Evolutionary conservation across 164 flowering plant genomes (phyloP).

Genomic region (Vitis amurensis): DNA sequence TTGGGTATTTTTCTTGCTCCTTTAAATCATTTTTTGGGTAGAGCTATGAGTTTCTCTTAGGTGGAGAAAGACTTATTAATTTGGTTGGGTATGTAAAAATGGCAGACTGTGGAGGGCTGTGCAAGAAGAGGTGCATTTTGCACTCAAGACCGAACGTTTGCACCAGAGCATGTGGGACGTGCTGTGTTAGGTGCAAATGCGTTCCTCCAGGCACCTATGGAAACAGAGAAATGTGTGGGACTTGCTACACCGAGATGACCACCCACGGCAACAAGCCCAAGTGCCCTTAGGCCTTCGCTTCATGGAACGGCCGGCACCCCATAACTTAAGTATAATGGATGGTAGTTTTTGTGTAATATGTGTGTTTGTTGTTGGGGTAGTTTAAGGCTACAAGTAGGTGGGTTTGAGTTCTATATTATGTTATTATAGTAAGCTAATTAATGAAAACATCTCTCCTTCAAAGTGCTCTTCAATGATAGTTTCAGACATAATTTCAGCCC

Average conservation of each 20-base stretch:
- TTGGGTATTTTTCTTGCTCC: constrained; percentile 14
- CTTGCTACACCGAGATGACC: constrained; percentile 48
- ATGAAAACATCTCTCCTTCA: too few relatives aligned
- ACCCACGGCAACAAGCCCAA: constrained; percentile 43
- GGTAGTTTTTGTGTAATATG: too few relatives aligned
- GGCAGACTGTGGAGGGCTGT: constrained; percentile 39
- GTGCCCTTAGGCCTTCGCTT: constrained; percentile 30
- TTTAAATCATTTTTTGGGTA: too few relatives aligned
- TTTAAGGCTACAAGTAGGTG: too few relatives aligned
- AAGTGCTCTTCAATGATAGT: too few relatives aligned
- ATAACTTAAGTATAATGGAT: neutral
- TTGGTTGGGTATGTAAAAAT: too few relatives aligned
- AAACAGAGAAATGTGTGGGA: constrained; percentile 41
- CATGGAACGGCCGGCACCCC: neutral
- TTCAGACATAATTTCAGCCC: too few relatives aligned
- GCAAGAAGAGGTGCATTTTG: constrained; percentile 34
- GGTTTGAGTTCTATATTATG: too few relatives aligned
- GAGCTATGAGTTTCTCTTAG: too few relatives aligned
- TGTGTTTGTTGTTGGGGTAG: too few relatives aligned
- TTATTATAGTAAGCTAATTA: too few relatives aligned
- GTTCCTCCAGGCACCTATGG: constrained; percentile 52
- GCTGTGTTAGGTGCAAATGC: constrained; percentile 45
- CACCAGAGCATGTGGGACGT: constrained; percentile 45
- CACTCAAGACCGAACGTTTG: constrained; percentile 49
- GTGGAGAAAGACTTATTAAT: too few relatives aligned